Percentiles rank a stretch among this genome's conserved stretches.
These are phyloP conservation scores for Trichosporon faecale DNA, from an alignment of 1,284 basidiomycete genomes.

Conservation along the genomic window DNA sequence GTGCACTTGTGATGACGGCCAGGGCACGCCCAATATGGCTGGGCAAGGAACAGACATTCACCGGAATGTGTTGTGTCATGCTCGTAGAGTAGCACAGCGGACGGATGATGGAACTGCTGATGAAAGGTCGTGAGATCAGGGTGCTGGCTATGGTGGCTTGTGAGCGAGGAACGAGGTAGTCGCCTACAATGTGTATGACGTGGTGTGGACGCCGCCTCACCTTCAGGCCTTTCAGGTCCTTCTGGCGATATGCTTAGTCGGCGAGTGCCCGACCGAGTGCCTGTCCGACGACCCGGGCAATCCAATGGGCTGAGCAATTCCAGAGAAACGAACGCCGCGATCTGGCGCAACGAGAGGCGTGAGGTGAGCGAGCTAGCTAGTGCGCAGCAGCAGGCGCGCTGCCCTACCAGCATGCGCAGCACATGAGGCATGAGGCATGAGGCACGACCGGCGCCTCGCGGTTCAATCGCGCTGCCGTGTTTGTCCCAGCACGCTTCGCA, in stretches of 20 bases:
- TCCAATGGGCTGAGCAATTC: not conserved
- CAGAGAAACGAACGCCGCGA: not conserved
- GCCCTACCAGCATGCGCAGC: not conserved
- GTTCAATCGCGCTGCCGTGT: too few relatives aligned
- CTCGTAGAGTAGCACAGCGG: not conserved
- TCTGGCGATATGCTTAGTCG: not conserved
- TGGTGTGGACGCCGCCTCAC: not conserved
- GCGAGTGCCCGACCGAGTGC: not conserved
- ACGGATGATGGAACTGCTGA: not conserved
- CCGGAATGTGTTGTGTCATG: not conserved
- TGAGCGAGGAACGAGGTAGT: not conserved
- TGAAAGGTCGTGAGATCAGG: not conserved
- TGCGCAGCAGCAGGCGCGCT: too few relatives aligned
- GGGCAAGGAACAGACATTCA: not conserved
- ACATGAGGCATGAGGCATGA: not conserved
- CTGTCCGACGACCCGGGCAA: not conserved
- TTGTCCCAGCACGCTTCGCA: too few relatives aligned
- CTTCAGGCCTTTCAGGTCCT: too few relatives aligned
- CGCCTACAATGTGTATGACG: constrained; percentile 2
- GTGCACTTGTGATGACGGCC: not conserved
- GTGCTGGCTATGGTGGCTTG: not conserved
- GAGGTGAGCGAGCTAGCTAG: not conserved
- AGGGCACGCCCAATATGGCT: not conserved
- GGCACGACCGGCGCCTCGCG: not conserved
- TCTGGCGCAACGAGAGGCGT: not conserved